Evolutionary conservation across 2,329 filamentous ascomycete genomes (phyloP).

Genomic region (Westerdykella aurantiaca): DNA sequence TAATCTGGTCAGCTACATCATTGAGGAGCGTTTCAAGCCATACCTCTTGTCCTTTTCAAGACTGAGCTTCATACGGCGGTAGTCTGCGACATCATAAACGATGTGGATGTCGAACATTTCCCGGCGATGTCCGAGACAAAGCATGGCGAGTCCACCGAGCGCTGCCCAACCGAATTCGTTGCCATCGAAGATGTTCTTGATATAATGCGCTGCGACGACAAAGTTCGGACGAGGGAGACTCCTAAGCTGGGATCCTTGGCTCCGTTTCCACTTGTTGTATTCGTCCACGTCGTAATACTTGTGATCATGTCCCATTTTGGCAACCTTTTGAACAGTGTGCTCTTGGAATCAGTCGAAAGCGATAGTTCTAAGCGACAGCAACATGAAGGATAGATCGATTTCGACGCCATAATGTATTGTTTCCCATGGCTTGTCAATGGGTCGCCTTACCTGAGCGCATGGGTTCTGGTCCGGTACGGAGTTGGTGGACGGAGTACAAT

Average conservation of each 20-base stretch:
- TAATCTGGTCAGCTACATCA: slow-evolving; percentile 14
- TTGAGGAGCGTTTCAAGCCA: not conserved
- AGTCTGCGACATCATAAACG: slow-evolving; percentile 30
- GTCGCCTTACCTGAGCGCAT: too few species aligned
- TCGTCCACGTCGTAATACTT: slow-evolving; percentile 22
- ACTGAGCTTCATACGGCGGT: slow-evolving; percentile 21
- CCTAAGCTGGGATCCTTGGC: slow-evolving; percentile 7
- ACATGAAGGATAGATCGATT: too few species aligned
- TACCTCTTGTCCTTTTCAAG: slow-evolving; percentile 26
- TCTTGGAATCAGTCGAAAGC: too few species aligned
- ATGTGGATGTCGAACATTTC: slow-evolving; percentile 29
- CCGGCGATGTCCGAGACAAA: slow-evolving; percentile 27
- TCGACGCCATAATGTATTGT: too few species aligned
- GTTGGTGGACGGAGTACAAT: too few species aligned
- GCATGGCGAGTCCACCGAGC: slow-evolving; percentile 27
- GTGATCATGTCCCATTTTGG: slow-evolving; percentile 15
- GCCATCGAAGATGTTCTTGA: slow-evolving; percentile 25
- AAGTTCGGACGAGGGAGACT: slow-evolving; percentile 23
- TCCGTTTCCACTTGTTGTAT: slow-evolving; percentile 19
- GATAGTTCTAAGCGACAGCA: too few species aligned
- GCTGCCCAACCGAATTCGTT: slow-evolving; percentile 29
- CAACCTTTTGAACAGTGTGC: too few species aligned
- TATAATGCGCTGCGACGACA: slow-evolving; percentile 23
- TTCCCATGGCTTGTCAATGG: too few species aligned
- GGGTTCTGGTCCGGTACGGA: too few species aligned